phyloP scores from a whole-genome alignment of 768 basidiomycete genomes.

The Hortiboletus campestris region DNA sequence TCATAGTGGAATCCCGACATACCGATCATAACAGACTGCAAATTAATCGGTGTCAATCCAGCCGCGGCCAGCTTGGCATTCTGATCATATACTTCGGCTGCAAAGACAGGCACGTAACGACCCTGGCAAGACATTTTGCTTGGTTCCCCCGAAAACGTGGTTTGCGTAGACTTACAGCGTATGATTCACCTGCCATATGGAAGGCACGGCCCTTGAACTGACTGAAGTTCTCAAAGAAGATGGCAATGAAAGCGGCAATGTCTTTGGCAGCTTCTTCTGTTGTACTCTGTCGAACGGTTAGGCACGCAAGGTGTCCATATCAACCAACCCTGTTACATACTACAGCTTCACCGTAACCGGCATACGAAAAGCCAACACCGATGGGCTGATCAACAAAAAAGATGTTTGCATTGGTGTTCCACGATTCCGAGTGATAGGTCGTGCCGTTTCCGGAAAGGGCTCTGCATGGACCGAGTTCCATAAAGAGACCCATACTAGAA shows the following conservation, averaged over 20 bases:
- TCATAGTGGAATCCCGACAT: background rate
- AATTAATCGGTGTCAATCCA: constrained; percentile 49
- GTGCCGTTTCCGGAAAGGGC: constrained; percentile 51
- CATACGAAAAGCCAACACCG: constrained; percentile 47
- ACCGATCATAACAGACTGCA: constrained; percentile 52
- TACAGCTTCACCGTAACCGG: constrained; percentile 41
- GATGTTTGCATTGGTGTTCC: constrained; percentile 61
- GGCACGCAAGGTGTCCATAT: background rate
- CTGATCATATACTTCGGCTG: constrained; percentile 47
- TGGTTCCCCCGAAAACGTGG: background rate
- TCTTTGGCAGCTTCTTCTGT: constrained; percentile 69
- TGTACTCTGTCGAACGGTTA: constrained; percentile 41
- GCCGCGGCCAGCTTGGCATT: constrained; percentile 40
- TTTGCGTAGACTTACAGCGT: constrained; percentile 37
- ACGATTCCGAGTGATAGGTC: constrained; percentile 55
- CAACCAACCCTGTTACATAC: constrained; percentile 23
- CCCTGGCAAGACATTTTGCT: constrained; percentile 35
- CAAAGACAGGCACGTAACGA: constrained; percentile 51
- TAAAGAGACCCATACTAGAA: constrained; percentile 63
- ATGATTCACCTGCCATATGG: constrained; percentile 61
- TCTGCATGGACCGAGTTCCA: constrained; percentile 76
- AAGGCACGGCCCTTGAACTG: constrained; percentile 66
- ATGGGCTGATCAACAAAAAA: constrained; percentile 49
- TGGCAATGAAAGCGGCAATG: constrained; percentile 65
- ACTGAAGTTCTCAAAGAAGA: constrained; percentile 74